Evolutionary conservation across 306 rosid genomes (phyloP).

Genomic region (Prinsepia uniflora): DNA sequence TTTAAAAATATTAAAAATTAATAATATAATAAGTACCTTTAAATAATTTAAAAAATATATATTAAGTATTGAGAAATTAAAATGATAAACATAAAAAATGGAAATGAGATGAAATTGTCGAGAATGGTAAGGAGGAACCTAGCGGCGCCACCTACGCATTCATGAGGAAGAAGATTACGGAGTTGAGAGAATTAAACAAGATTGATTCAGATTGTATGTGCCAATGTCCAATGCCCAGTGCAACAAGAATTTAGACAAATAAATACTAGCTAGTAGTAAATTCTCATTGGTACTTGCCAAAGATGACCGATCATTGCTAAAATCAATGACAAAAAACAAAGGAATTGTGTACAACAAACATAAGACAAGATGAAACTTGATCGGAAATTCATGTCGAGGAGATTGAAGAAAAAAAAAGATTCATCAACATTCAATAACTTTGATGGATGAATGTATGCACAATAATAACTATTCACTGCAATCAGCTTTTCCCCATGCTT

Average conservation of each 20-base stretch:
- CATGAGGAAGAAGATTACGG: background rate
- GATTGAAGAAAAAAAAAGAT: background rate
- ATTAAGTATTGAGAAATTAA: no score
- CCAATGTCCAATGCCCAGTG: no score
- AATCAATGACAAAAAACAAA: background rate
- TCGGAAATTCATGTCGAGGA: slow-evolving; percentile 6
- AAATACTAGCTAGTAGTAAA: background rate
- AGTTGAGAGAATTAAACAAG: no score
- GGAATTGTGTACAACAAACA: background rate
- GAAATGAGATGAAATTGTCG: no score
- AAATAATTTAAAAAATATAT: no score
- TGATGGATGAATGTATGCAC: background rate
- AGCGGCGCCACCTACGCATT: background rate
- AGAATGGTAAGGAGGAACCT: no score
- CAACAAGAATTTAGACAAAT: slow-evolving; percentile 6
- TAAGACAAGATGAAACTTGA: background rate
- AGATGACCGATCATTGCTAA: slow-evolving; percentile 4
- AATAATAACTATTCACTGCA: slow-evolving; percentile 10
- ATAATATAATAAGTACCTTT: no score
- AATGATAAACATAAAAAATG: no score
- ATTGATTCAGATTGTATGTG: background rate
- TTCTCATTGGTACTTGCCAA: background rate
- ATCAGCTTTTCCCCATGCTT: slow-evolving; percentile 27
- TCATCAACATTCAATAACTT: slow-evolving; percentile 40
- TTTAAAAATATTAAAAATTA: no score